These are phyloP conservation scores for Mycena polygramma DNA, from an alignment of 768 basidiomycete genomes.

Conservation along the genomic window DNA sequence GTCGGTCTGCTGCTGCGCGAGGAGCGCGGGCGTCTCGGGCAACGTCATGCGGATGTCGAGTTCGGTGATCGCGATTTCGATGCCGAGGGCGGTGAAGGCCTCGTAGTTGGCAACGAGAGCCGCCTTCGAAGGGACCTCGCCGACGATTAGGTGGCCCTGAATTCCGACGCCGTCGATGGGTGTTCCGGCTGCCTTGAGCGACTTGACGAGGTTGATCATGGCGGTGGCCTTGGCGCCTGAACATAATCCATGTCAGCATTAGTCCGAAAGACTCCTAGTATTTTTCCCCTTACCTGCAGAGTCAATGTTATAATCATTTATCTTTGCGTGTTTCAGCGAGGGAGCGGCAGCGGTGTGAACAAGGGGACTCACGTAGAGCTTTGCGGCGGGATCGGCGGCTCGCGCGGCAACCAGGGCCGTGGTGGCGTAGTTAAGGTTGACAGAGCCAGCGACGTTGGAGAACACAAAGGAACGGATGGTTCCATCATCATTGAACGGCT, in stretches of 20 bases:
- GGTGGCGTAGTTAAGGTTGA: constrained; percentile 48
- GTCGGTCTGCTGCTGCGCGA: constrained; percentile 69
- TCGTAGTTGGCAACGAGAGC: constrained; percentile 61
- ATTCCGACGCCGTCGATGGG: constrained; percentile 70
- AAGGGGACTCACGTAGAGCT: constrained; percentile 55
- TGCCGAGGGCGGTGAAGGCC: constrained; percentile 68
- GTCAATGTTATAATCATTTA: constrained; percentile 48
- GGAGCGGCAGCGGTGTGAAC: not conserved
- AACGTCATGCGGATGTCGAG: constrained; percentile 74
- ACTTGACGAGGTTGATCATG: constrained; percentile 55
- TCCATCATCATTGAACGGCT: constrained; percentile 66
- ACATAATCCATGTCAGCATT: too few species aligned
- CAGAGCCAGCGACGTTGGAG: constrained; percentile 50
- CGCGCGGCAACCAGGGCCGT: constrained; percentile 60
- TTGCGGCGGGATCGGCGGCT: constrained; percentile 58
- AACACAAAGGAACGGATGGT: constrained; percentile 60
- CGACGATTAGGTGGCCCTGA: constrained; percentile 72
- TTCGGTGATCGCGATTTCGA: constrained; percentile 79
- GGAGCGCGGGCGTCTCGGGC: constrained; percentile 61
- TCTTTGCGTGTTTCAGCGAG: constrained; percentile 25
- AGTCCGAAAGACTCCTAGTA: too few species aligned
- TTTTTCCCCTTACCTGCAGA: constrained; percentile 1
- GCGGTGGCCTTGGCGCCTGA: constrained; percentile 57
- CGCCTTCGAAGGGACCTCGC: constrained; percentile 59
- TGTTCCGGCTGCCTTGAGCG: constrained; percentile 52